Evolutionary conservation across 352 stramenopile genomes (phyloP).

Genomic region (Phytophthora syringae): DNA sequence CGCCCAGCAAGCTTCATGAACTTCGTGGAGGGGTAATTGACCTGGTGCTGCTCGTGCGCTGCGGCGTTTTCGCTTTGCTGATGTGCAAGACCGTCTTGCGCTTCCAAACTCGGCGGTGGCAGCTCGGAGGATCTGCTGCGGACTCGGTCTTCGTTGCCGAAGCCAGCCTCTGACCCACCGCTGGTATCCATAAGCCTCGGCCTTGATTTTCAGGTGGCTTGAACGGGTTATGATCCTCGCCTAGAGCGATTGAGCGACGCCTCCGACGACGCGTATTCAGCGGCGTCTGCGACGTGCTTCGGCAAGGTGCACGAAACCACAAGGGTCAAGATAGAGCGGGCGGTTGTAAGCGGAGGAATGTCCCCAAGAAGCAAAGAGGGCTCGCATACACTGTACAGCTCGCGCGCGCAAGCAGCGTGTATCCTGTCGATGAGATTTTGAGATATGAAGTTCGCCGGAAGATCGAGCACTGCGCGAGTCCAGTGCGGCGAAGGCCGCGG

Average conservation of each 20-base stretch:
- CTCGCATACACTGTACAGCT: slow-evolving; percentile 1
- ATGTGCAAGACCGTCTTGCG: slow-evolving; percentile 28
- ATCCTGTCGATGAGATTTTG: slow-evolving; percentile 27
- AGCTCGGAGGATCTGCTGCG: slow-evolving; percentile 21
- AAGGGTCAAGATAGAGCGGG: slow-evolving; percentile 39
- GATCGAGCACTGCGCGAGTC: slow-evolving; percentile 6
- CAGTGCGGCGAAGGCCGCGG: too few species aligned
- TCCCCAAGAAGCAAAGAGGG: neutral
- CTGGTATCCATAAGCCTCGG: neutral
- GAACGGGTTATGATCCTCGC: slow-evolving; percentile 20
- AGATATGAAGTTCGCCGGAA: slow-evolving; percentile 18
- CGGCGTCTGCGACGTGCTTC: slow-evolving; percentile 31
- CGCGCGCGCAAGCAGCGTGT: slow-evolving; percentile 19
- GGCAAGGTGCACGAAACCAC: slow-evolving; percentile 10
- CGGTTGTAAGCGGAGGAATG: slow-evolving; percentile 5
- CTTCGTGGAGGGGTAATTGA: slow-evolving; percentile 2
- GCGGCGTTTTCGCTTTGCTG: slow-evolving; percentile 26
- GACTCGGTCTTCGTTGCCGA: slow-evolving; percentile 7
- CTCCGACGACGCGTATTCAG: slow-evolving; percentile 23
- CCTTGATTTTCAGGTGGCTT: neutral
- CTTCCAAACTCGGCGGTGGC: too few species aligned
- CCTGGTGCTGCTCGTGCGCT: slow-evolving; percentile 19
- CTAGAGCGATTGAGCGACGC: slow-evolving; percentile 20
- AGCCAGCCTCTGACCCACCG: neutral
- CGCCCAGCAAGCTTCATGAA: neutral